Base-by-base conservation (phyloP, 1,284 basidiomycete species). In the Naganishia sp. region DNA sequence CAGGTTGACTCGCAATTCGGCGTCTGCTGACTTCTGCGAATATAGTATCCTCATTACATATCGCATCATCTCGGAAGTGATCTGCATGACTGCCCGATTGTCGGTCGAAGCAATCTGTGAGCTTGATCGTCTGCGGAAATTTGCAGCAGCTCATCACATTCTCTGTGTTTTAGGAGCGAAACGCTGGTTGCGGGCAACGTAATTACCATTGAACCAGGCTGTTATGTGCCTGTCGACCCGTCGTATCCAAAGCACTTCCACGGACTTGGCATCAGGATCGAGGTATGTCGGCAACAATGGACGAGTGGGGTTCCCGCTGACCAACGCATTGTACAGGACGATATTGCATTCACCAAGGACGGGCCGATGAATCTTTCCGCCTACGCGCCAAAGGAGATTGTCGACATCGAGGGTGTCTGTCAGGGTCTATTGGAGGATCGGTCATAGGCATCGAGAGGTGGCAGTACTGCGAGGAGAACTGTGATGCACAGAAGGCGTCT, bases 341-440 rank as follows among this genome's bases (percentile, higher is more conserved):
- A 94, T 72, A 87, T 96, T 0, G 82, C 94, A 0, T 84, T 96
- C 10, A 86, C 87, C 2, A 82, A 86, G 70, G 81, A 87, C 28
- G 82, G 89, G 66, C 86, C 89, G 0, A 77, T 84, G 4, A 84
- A 96, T 0, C 79, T 96, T 10, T 88, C 86, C 49, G 86, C 87
- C 10, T 81, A 86, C 53, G 92, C 92, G 42, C 94, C 94, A 0
- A 95, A 95, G 75, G 94, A 96, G 86, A 86, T 93, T 56, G 85
- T 79, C 9, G 93, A 96, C 75, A 84, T 96, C 2, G 93, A 96
- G 80, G 90, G 87, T 1, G 87, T 90, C 39, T 94, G 93, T 78
- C 88, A 90, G 75, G 90, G 90, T 9, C 73, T 85, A 45, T 75
- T 92, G 31, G 73, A 73, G 39, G 36, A 39, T 13, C 36, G 36